A percentile compares a stretch with the other conserved stretches of the same genome.
Evolutionary conservation across 352 stramenopile genomes (phyloP).

Genomic region (Phytophthora pisi): DNA sequence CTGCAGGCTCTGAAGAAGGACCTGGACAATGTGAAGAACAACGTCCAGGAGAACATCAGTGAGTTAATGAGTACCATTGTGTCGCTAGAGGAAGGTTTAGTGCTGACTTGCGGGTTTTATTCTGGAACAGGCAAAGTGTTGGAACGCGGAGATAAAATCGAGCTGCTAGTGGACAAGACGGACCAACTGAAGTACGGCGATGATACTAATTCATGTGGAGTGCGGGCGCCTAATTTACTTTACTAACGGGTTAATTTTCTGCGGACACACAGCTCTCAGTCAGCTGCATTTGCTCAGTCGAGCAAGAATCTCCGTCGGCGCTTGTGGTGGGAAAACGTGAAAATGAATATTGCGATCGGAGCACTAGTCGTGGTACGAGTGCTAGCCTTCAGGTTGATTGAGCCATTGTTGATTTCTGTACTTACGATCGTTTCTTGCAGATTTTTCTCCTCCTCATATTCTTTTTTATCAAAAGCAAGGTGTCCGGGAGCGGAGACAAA

Average conservation of each 20-base stretch:
- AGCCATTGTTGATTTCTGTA: slow-evolving; percentile 1
- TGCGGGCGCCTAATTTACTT: not conserved
- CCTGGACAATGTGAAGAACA: slow-evolving; percentile 78
- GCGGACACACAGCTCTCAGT: slow-evolving; percentile 61
- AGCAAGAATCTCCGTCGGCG: slow-evolving; percentile 80
- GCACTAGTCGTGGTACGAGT: slow-evolving; percentile 67
- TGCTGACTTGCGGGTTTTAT: slow-evolving; percentile 4
- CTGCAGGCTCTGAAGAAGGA: slow-evolving; percentile 84
- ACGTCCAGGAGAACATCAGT: slow-evolving; percentile 87
- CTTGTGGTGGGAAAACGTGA: slow-evolving; percentile 89
- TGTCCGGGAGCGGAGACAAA: slow-evolving; percentile 34
- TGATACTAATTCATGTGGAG: not conserved
- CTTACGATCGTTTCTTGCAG: slow-evolving; percentile 18
- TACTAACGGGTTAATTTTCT: slow-evolving; percentile 12
- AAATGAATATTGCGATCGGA: slow-evolving; percentile 85
- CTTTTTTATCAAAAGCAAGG: slow-evolving; percentile 61
- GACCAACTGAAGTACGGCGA: slow-evolving; percentile 79
- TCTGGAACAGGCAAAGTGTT: slow-evolving; percentile 70
- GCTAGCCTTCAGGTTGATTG: not conserved
- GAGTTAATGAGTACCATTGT: slow-evolving; percentile 11
- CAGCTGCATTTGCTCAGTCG: slow-evolving; percentile 82
- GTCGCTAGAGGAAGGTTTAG: not conserved
- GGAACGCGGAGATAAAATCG: slow-evolving; percentile 88
- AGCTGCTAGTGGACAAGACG: slow-evolving; percentile 87
- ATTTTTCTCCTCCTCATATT: slow-evolving; percentile 58